A percentile compares a stretch with the other conserved stretches of the same genome.
These are phyloP conservation scores for Naganishia onofrii DNA, from an alignment of 768 basidiomycete genomes.

Conservation along the genomic window DNA sequence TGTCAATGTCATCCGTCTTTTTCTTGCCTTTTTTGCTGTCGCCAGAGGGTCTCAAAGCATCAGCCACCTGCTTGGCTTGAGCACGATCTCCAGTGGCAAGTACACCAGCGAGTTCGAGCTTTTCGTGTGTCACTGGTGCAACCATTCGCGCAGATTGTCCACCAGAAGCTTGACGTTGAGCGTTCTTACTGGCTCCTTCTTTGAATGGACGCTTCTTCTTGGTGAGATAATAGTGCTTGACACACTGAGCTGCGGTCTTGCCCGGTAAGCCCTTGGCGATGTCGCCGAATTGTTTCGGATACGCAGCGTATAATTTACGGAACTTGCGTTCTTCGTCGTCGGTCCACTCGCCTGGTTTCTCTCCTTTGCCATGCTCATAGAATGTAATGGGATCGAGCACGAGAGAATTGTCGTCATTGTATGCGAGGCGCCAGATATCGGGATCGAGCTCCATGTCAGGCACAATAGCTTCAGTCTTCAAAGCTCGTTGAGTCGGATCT, in stretches of 20 bases:
- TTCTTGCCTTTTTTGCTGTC: background rate
- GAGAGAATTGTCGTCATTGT: slow-evolving; percentile 76
- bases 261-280: slow-evolving; percentile 73
- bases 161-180: slow-evolving; percentile 20
- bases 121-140: slow-evolving; percentile 9
- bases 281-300: slow-evolving; percentile 88
- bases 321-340: slow-evolving; percentile 74
- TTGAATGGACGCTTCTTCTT: slow-evolving; percentile 60
- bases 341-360: slow-evolving; percentile 64
- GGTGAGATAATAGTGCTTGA: slow-evolving; percentile 86
- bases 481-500: slow-evolving; percentile 80
- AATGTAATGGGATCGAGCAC: slow-evolving; percentile 72
- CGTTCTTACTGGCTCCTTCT: slow-evolving; percentile 16
- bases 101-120: slow-evolving; percentile 12
- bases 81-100: slow-evolving; percentile 10
- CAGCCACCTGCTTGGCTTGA: slow-evolving; percentile 15
- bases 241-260: slow-evolving; percentile 81
- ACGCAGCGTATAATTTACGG: slow-evolving; percentile 71
- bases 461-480: slow-evolving; percentile 74
- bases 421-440: slow-evolving; percentile 55
- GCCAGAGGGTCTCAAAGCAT: slow-evolving; percentile 6
- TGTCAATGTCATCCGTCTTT: slow-evolving; percentile 17
- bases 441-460: slow-evolving; percentile 80
- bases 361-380: slow-evolving; percentile 67
- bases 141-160: slow-evolving; percentile 22